Percentiles rank a stretch among this genome's conserved stretches.
Conservation (phyloP, 2,329 filamentous ascomycete genomes). For the Hirsutella rhossiliensis region DNA sequence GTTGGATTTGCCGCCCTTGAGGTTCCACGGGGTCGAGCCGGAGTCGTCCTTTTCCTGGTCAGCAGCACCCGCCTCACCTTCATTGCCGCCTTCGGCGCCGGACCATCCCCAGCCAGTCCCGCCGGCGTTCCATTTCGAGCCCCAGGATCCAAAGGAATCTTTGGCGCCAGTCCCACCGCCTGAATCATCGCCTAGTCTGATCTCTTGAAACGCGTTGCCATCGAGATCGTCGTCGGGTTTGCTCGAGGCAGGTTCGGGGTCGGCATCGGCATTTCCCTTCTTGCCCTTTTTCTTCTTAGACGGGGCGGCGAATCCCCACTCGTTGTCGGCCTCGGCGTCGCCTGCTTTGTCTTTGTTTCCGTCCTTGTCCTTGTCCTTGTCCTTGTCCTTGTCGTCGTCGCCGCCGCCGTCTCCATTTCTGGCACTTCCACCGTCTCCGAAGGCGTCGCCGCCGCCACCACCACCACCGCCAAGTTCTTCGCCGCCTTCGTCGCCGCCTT, state of each 20-base stretch:
- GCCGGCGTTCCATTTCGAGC: slow-evolving; percentile 45
- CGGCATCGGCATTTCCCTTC: slow-evolving; percentile 12
- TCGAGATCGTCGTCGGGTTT: slow-evolving; percentile 28
- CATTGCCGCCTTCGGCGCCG: too few species aligned
- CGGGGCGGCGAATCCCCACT: slow-evolving; percentile 17
- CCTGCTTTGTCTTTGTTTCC: slow-evolving; percentile 21
- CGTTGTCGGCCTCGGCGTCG: slow-evolving; percentile 25
- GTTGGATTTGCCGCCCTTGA: slow-evolving; percentile 35
- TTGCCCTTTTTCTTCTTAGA: slow-evolving; percentile 29
- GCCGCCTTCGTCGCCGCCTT: slow-evolving; percentile 4
- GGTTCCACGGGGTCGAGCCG: slow-evolving; percentile 37
- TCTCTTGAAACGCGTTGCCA: slow-evolving; percentile 48
- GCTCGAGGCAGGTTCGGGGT: slow-evolving; percentile 14
- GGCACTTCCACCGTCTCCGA: not conserved
- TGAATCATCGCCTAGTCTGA: slow-evolving; percentile 49
- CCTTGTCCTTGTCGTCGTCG: slow-evolving; percentile 4
- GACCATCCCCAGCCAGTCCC: slow-evolving; percentile 22
- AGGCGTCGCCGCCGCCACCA: slow-evolving; percentile 1
- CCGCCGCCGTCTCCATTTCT: slow-evolving; percentile 1
- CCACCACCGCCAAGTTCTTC: slow-evolving; percentile 3
- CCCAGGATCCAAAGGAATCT: slow-evolving; percentile 43
- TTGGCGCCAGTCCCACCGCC: slow-evolving; percentile 36
- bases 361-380: slow-evolving; percentile 4
- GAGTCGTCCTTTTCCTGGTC: slow-evolving; percentile 28
- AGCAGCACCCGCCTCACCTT: slow-evolving; percentile 10